Evolutionary conservation across 805 yeast genomes (phyloP).

Genomic region (Candida maltosa): DNA sequence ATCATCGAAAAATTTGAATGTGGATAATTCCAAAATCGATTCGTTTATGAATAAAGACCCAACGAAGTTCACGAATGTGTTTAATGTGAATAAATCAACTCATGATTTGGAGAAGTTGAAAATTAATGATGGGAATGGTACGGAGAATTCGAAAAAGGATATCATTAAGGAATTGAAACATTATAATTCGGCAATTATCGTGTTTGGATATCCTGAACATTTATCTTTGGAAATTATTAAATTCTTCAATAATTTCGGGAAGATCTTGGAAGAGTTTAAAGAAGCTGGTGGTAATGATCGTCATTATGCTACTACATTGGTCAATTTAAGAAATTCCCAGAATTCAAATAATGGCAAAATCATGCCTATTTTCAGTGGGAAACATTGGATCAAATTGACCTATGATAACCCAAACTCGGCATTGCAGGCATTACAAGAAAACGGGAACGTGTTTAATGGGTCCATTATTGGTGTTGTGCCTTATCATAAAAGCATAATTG

Average conservation of each 20-base stretch:
- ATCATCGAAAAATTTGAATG: constrained; percentile 31
- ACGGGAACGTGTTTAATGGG: constrained; percentile 71
- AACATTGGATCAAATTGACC: constrained; percentile 88
- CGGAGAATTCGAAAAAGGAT: constrained; percentile 4
- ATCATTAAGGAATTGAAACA: constrained; percentile 16
- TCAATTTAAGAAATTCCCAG: constrained; percentile 6
- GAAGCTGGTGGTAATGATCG: too few relatives aligned
- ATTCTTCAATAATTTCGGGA: constrained; percentile 78
- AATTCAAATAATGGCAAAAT: constrained; percentile 11
- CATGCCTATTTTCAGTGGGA: constrained; percentile 77
- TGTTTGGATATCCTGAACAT: constrained; percentile 86
- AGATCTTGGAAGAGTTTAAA: constrained; percentile 72
- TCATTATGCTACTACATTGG: constrained; percentile 9
- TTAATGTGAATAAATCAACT: constrained; percentile 28
- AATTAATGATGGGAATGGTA: not conserved
- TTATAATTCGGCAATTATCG: constrained; percentile 66
- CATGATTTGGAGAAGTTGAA: constrained; percentile 6
- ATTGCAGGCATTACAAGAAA: constrained; percentile 78
- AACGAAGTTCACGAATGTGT: constrained; percentile 41
- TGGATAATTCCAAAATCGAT: constrained; percentile 30
- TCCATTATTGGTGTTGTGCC: constrained; percentile 66
- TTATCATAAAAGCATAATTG: constrained; percentile 57
- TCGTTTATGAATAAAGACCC: constrained; percentile 48
- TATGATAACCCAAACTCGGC: constrained; percentile 75
- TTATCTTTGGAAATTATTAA: constrained; percentile 63